Conservation (phyloP, 805 yeast species). For the Geotrichum ghanense region DNA sequence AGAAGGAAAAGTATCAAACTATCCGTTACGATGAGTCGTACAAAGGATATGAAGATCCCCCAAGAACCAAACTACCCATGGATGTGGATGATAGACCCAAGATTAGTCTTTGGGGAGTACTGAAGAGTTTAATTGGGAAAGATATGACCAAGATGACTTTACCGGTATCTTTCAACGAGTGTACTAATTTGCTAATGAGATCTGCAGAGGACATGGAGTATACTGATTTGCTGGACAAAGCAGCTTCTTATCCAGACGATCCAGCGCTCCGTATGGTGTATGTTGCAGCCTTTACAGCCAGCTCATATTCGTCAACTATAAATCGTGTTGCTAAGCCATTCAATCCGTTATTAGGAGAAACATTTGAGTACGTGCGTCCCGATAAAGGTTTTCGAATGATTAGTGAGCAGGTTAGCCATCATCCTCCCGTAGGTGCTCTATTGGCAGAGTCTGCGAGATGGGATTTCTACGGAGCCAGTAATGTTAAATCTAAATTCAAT, state of each 20-base stretch:
- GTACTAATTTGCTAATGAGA: slow-evolving; percentile 85
- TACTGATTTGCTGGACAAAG: slow-evolving; percentile 61
- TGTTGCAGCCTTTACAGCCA: slow-evolving; percentile 88
- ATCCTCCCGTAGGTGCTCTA: slow-evolving; percentile 92
- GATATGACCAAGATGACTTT: slow-evolving; percentile 95
- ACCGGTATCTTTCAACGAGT: slow-evolving; percentile 94
- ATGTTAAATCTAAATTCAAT: slow-evolving; percentile 78
- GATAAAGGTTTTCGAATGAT: slow-evolving; percentile 75
- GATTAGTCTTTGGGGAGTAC: slow-evolving; percentile 87
- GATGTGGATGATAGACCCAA: slow-evolving; percentile 85
- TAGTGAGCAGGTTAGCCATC: slow-evolving; percentile 93
- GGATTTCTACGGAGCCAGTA: slow-evolving; percentile 93
- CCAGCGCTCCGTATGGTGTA: slow-evolving; percentile 76
- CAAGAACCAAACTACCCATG: slow-evolving; percentile 53
- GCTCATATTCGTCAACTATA: slow-evolving; percentile 90
- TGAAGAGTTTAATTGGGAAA: slow-evolving; percentile 91
- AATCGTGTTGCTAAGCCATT: slow-evolving; percentile 94
- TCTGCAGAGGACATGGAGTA: slow-evolving; percentile 95
- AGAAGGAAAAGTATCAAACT: slow-evolving; percentile 27
- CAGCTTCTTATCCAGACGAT: slow-evolving; percentile 57
- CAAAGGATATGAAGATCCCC: slow-evolving; percentile 76
- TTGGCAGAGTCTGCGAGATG: slow-evolving; percentile 77
- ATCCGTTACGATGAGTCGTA: slow-evolving; percentile 42
- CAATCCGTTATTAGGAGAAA: slow-evolving; percentile 91
- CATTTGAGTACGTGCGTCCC: slow-evolving; percentile 85